Evolutionary conservation across 306 rosid species (phyloP), one percentile per base, ranked within the genome.

Genomic region (Dalbergia cultrata): DNA sequence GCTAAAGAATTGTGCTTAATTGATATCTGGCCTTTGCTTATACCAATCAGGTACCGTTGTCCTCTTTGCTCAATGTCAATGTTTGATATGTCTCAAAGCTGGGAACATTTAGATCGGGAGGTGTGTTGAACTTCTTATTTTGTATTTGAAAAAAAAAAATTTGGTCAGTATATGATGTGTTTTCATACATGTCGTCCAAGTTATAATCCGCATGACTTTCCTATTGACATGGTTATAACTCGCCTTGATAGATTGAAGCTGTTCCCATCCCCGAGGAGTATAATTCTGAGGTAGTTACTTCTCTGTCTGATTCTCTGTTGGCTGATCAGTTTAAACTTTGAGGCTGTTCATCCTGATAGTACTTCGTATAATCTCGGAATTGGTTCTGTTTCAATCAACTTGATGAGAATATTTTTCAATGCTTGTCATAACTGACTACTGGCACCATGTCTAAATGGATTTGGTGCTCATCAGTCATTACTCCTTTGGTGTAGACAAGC

Each of bases 41-140:
- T 70, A 39, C 78, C 64, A 13, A 70, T 79, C 83, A 92, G 97
- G 81, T 90, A 80, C 52, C 92, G 92, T 31, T 92, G 97, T 67
- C 93, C 95, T 67, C 64, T 92, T 53, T 92, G 97, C 91, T 86
- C 77, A 41, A 90, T 89, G 88, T 54, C 97, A 19, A 45, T 89
- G 37, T 3, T 47, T 31, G 59, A 90, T 70, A 90, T 92, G 92
- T 75, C 86, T 82, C 13, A 0, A 54, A 0, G 8, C 34, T 92
- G 97, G 95, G 68, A 68, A 37, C 5, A 17, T 73, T 63, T 92
- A 81, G 90, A 89, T 80, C 81, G 0, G 45, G 93, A 92, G 87
- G 95, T 89, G 53, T 60, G 87, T 44, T 61, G 54, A 78, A 62
- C 67, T 68, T 45, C 22, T 11, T 62, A 72, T 47, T 34, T 60